Evolutionary conservation across 148 eudicot species (phyloP), one percentile per base, ranked within the genome.

Genomic region (Nepenthes mirabilis): DNA sequence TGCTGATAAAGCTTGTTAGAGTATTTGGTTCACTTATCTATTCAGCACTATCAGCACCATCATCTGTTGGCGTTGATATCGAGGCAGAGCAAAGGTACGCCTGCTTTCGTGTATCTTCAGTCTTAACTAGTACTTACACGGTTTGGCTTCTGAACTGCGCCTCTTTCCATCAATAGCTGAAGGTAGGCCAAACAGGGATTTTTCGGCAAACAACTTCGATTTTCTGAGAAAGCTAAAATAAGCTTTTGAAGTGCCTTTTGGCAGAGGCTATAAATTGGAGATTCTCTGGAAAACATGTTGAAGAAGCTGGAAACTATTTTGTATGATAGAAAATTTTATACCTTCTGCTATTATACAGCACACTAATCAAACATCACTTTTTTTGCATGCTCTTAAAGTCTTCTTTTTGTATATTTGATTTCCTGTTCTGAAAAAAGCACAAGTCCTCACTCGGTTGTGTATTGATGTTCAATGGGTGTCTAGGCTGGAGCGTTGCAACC

Each of bases 11-110:
- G 80, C 77, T 93, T 68, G 95, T 93, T 66, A 78, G 87, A 76
- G 82, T 82, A 65, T 93, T 93, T 75, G 99, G 99, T 66, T 80
- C 95, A 36, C 72, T 88, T 64, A 87, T 93, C 55, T 88, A 88
- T 77, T 79, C 99, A 49, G 77, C 95, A 57, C 56, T 93, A 63
- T 84, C 96, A 47, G 91, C 89, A 33, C 79, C 96, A 48, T 73
- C 98, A 55, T 82, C 87, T 34, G 96, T 93, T 64, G 99, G 99
- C 36, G 96, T 93, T 12, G 96, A 93, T 74, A 88, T 93, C 65
- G 99, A 93, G 78, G 96, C 96, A 56, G 99, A 93, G 74, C 87
- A 88, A 74, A 93, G 99, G 99, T 93, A 33, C 45, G 69, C 50
- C 12, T 9, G 8, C 55, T 47, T 37, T 62, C 11, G 2, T 49